Evolutionary conservation across 2,329 filamentous ascomycete species (phyloP).

Genomic region (Pseudonectria buxi): DNA sequence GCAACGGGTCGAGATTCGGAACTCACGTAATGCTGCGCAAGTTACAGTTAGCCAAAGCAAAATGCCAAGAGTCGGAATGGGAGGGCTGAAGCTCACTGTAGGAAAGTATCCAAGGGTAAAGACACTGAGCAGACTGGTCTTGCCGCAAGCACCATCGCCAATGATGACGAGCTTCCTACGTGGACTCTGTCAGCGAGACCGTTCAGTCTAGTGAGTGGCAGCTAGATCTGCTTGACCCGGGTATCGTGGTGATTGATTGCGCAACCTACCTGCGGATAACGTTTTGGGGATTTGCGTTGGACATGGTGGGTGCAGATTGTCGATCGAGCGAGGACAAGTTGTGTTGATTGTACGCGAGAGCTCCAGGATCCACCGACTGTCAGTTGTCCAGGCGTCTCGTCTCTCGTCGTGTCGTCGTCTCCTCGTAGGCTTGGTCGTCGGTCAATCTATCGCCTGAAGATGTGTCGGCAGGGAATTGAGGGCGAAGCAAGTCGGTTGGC

Average conservation of each 20-base stretch:
- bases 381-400: not conserved
- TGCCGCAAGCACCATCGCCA: constrained; percentile 94
- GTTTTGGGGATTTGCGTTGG: constrained; percentile 42
- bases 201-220: too few species aligned
- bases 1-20: constrained; percentile 1
- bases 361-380: too few species aligned
- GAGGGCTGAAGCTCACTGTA: constrained; percentile 58
- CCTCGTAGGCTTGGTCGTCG: constrained; percentile 13
- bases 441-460: constrained; percentile 4
- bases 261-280: constrained; percentile 58
- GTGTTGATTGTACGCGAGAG: too few species aligned
- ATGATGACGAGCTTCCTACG: constrained; percentile 91
- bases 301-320: constrained; percentile 30
- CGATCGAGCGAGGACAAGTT: too few species aligned
- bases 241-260: too few species aligned
- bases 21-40: constrained; percentile 52
- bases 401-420: not conserved
- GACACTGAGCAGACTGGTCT: constrained; percentile 93
- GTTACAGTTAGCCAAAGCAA: constrained; percentile 22
- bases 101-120: constrained; percentile 98
- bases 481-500: constrained; percentile 2
- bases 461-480: constrained; percentile 10
- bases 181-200: constrained; percentile 9
- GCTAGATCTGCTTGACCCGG: too few species aligned
- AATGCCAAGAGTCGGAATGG: constrained; percentile 3